Conservation (phyloP, 164 flowering plant genomes). For the Euptelea pleiosperma region DNA sequence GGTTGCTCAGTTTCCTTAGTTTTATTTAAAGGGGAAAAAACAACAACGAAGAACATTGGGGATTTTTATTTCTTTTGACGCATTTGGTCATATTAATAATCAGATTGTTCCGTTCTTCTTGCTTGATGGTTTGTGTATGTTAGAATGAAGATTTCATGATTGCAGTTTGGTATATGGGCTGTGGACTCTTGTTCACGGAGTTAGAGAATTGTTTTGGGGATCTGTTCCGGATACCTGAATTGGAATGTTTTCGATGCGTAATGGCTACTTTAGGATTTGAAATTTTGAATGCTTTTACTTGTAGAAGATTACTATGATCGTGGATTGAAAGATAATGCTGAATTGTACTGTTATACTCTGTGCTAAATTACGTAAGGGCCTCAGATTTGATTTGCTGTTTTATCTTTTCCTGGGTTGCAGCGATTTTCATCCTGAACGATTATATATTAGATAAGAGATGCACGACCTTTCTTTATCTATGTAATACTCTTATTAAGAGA, state of each 20-base stretch:
- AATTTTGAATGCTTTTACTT: not conserved
- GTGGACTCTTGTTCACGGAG: too few relatives aligned
- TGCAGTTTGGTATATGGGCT: not conserved
- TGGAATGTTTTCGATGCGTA: not conserved
- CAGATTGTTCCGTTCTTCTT: not conserved
- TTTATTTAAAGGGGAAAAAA: not conserved
- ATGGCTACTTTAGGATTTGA: not conserved
- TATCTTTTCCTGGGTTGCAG: too few relatives aligned
- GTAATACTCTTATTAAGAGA: too few relatives aligned
- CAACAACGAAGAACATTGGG: not conserved
- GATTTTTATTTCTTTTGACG: not conserved
- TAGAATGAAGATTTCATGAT: not conserved
- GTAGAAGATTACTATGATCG: not conserved
- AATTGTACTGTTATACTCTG: not conserved
- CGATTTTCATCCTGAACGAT: too few relatives aligned
- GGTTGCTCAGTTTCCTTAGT: not conserved
- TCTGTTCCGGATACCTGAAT: not conserved
- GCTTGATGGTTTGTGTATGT: not conserved
- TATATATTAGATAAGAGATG: too few relatives aligned
- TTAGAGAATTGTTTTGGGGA: not conserved
- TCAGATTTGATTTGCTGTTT: too few relatives aligned
- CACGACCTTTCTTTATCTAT: too few relatives aligned
- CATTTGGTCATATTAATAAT: conserved; percentile 4
- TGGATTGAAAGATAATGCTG: not conserved
- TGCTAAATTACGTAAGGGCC: too few relatives aligned